Conservation (phyloP, 2,329 filamentous ascomycete species). For the Botrytis deweyae region DNA sequence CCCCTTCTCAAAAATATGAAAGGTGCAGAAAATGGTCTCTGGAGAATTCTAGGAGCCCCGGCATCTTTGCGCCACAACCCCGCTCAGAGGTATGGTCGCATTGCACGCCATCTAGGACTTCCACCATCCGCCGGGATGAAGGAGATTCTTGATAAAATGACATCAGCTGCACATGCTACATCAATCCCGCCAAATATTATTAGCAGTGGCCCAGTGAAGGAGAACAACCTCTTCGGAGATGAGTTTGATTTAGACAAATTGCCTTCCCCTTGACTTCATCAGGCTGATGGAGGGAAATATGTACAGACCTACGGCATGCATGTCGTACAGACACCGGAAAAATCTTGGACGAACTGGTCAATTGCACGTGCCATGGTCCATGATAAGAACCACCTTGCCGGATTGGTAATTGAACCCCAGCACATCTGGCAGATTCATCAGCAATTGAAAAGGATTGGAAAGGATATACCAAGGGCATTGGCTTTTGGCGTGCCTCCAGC, state of each 20-base stretch:
- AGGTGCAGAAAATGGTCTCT: slow-evolving; percentile 47
- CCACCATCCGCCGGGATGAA: slow-evolving; percentile 37
- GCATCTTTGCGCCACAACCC: slow-evolving; percentile 36
- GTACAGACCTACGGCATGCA: slow-evolving; percentile 53
- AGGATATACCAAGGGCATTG: no score
- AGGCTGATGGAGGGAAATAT: slow-evolving; percentile 50
- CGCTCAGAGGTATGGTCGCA: slow-evolving; percentile 43
- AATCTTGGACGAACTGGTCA: slow-evolving; percentile 50
- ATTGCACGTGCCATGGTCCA: slow-evolving; percentile 49
- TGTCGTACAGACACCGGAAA: slow-evolving; percentile 47
- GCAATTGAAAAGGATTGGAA: slow-evolving; percentile 43
- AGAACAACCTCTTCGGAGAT: slow-evolving; percentile 42
- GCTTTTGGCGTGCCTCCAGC: no score
- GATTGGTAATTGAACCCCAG: slow-evolving; percentile 47
- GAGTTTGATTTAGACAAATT: slow-evolving; percentile 47
- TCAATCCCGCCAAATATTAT: slow-evolving; percentile 39
- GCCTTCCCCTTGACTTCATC: slow-evolving; percentile 46
- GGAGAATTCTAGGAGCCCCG: slow-evolving; percentile 47
- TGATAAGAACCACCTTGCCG: slow-evolving; percentile 44
- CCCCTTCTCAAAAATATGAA: slow-evolving; percentile 54
- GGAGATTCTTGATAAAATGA: slow-evolving; percentile 46
- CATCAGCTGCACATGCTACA: slow-evolving; percentile 38
- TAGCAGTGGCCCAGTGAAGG: slow-evolving; percentile 46
- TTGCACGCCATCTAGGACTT: slow-evolving; percentile 26
- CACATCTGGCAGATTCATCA: slow-evolving; percentile 49